Conservation (phyloP, 1,284 basidiomycete genomes). For the Entoloma clypeatum region DNA sequence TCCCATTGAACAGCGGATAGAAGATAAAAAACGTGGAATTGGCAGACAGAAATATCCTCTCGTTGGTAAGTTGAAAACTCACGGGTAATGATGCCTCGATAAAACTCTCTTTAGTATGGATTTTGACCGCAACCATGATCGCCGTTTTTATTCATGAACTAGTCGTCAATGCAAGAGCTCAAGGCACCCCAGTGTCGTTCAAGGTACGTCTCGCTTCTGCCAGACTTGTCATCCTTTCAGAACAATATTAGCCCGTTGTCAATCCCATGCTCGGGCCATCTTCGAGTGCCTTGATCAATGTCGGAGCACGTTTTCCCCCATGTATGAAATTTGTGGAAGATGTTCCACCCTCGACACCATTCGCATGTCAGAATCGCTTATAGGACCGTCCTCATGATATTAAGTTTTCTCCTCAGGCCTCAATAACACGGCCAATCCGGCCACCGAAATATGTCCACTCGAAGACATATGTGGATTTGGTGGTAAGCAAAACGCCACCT, state of each 20-base stretch:
- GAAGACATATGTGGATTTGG: slow-evolving; percentile 88
- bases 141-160: slow-evolving; percentile 78
- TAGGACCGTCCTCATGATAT: slow-evolving; percentile 4
- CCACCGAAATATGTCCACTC: slow-evolving; percentile 67
- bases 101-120: slow-evolving; percentile 46
- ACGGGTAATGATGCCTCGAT: not conserved
- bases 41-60: slow-evolving; percentile 80
- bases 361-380: slow-evolving; percentile 55
- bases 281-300: slow-evolving; percentile 77
- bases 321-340: slow-evolving; percentile 73
- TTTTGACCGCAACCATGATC: slow-evolving; percentile 63
- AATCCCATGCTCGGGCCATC: slow-evolving; percentile 95
- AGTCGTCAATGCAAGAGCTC: slow-evolving; percentile 65
- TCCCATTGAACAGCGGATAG: slow-evolving; percentile 79
- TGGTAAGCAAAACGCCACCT: slow-evolving; percentile 31
- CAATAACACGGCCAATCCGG: slow-evolving; percentile 74
- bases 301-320: slow-evolving; percentile 88
- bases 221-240: not conserved
- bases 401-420: slow-evolving; percentile 44
- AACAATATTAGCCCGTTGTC: slow-evolving; percentile 58
- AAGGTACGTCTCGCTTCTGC: slow-evolving; percentile 46
- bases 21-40: slow-evolving; percentile 79
- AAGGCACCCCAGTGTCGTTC: slow-evolving; percentile 79
- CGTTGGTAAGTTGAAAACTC: slow-evolving; percentile 45
- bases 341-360: slow-evolving; percentile 54